A percentile compares a stretch with the other conserved stretches of the same genome.
These are phyloP conservation scores for Lepidium campestre DNA, from an alignment of 441 rosid genomes.

Conservation along the genomic window DNA sequence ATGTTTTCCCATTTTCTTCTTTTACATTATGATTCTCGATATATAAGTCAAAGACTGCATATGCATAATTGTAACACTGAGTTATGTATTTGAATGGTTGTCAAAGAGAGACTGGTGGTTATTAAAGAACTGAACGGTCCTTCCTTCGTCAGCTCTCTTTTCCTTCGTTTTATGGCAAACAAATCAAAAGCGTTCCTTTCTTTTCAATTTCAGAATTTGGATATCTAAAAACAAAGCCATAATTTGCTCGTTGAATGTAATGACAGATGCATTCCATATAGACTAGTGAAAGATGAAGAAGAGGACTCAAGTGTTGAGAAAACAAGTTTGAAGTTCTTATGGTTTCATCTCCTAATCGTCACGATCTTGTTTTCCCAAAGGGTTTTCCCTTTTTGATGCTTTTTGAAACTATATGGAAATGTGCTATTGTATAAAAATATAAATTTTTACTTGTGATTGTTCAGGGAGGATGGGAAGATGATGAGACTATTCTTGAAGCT, in stretches of 20 bases:
- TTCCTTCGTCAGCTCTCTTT: conserved; percentile 18
- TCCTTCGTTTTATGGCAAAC: conserved; percentile 2
- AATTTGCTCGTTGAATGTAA: not conserved
- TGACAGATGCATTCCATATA: conserved; percentile 57
- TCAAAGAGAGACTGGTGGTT: conserved; percentile 10
- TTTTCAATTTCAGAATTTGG: not conserved
- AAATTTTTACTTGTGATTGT: too few species aligned
- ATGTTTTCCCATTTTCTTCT: too few species aligned
- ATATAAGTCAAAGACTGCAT: too few species aligned
- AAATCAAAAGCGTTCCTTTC: conserved; percentile 8
- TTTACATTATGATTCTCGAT: too few species aligned
- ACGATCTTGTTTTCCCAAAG: conserved; percentile 80
- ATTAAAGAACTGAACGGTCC: conserved; percentile 3
- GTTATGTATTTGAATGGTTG: too few species aligned
- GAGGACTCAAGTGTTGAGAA: conserved; percentile 28
- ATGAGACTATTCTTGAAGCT: conserved; percentile 76
- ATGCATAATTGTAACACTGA: too few species aligned
- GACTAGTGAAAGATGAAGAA: conserved; percentile 33
- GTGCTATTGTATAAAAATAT: too few species aligned
- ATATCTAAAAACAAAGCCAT: not conserved
- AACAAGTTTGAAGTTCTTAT: conserved; percentile 48
- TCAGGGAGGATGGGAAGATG: conserved; percentile 96
- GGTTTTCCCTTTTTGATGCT: too few species aligned
- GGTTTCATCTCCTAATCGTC: conserved; percentile 69
- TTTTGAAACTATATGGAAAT: too few species aligned